Base-by-base conservation (phyloP, 176 grass and related monocot species). In the Canna indica region DNA sequence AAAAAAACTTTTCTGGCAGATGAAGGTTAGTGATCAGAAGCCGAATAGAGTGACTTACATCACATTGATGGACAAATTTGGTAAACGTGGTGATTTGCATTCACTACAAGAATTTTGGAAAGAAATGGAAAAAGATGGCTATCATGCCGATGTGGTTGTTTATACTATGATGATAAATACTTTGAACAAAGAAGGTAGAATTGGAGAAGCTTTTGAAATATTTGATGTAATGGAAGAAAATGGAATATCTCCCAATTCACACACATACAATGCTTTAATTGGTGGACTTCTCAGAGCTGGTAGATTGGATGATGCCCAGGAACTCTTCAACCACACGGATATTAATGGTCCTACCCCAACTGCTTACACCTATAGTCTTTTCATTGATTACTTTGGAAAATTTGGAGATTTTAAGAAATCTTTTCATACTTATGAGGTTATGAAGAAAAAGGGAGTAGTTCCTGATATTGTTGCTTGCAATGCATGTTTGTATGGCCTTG, bases 261-360 rank as follows among this genome's bases (percentile, higher is more conserved):
- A 97, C 78, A 85, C 88, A 17, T 97, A 97, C 67, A 97, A 97
- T 64, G 78, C 84, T 16, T 70, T 97, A n/a, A 92, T 97, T 74
- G 60, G 83, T 41, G 86, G 89, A 3, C 85, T 92, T 77, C 80
- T 97, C 24, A 87, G 83, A 83, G 78, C 77, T 59, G 82, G 87
- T 68, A 83, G 62, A 74, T 59, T 81, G 13, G 70, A 72, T 33
- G 77, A 73, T 70, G 89, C 89, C 76, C 29, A 85, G 42, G 77
- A 81, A 47, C 77, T 92, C 71, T 83, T 90, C 73, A 84, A 83
- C 76, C 75, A 83, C 77, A 90, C 92, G 86, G 83, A 84, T 79
- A 41, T 59, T 67, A 82, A 90, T 45, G 86, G 94, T 30, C 94
- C 79, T 38, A 92, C 73, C 61, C 94, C 86, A 54, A 92, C 76